Evolutionary conservation across 169 alveolate species (phyloP).

Genomic region (Eimeria falciformis): DNA sequence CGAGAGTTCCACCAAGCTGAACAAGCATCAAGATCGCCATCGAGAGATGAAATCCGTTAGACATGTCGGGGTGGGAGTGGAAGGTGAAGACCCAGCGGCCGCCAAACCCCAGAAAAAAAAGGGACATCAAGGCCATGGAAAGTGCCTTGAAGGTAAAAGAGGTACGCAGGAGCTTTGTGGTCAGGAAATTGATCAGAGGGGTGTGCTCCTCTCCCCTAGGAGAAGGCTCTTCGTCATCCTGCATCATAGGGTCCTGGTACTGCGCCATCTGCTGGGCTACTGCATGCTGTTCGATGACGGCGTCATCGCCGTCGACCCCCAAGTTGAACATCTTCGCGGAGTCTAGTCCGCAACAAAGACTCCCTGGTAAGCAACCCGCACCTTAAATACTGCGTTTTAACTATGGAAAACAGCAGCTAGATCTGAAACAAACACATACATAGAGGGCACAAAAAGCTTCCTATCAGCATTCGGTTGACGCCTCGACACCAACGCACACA

Average conservation of each 20-base stretch:
- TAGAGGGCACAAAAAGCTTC: not conserved
- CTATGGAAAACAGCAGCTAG: not conserved
- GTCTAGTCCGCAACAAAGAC: no score
- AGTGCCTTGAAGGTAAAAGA: slow-evolving; percentile 87
- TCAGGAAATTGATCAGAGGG: slow-evolving; percentile 87
- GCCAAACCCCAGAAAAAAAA: slow-evolving; percentile 91
- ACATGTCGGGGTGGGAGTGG: slow-evolving; percentile 88
- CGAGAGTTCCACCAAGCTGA: slow-evolving; percentile 87
- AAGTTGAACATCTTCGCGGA: slow-evolving; percentile 54
- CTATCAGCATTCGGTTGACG: no score
- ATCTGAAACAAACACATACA: not conserved
- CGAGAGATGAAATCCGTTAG: slow-evolving; percentile 89
- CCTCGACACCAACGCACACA: no score
- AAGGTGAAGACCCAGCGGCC: slow-evolving; percentile 90
- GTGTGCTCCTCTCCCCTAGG: slow-evolving; percentile 91
- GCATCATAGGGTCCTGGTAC: slow-evolving; percentile 1
- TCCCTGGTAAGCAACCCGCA: no score
- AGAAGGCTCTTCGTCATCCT: slow-evolving; percentile 82
- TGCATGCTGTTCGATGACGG: slow-evolving; percentile 65
- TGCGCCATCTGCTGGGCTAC: slow-evolving; percentile 36
- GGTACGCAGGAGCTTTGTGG: slow-evolving; percentile 87
- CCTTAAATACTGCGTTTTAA: not conserved
- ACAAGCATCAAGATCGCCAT: slow-evolving; percentile 88
- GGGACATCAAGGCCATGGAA: slow-evolving; percentile 87
- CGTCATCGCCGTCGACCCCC: slow-evolving; percentile 78